These are phyloP conservation scores for Paraphaeosphaeria sporulosa DNA, from an alignment of 2,329 filamentous ascomycete genomes.

Conservation along the genomic window DNA sequence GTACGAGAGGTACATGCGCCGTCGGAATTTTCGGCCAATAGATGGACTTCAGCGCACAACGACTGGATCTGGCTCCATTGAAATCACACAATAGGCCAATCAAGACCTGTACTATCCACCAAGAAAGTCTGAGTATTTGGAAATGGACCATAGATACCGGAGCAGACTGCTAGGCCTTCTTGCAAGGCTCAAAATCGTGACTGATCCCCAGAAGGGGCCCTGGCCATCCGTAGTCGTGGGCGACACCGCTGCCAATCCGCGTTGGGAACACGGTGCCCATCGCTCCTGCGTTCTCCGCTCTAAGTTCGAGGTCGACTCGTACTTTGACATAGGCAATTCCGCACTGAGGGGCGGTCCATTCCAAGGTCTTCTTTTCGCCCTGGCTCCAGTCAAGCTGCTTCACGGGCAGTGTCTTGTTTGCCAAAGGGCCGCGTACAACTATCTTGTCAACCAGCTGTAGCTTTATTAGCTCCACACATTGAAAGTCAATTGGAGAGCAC, in stretches of 20 bases:
- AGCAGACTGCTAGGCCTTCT: background rate
- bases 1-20: too few species aligned
- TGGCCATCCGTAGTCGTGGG: background rate
- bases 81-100: too few species aligned
- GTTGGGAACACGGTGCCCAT: conserved; percentile 1
- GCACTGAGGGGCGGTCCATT: conserved; percentile 4
- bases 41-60: too few species aligned
- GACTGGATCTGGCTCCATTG: too few species aligned
- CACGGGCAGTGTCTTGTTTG: background rate
- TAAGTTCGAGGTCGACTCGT: background rate
- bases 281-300: background rate
- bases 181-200: conserved; percentile 7
- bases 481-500: background rate
- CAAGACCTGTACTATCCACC: too few species aligned
- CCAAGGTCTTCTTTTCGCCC: background rate
- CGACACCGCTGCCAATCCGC: background rate
- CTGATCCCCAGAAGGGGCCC: background rate
- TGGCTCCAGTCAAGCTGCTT: conserved; percentile 7
- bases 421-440: background rate
- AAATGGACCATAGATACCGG: background rate
- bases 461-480: background rate
- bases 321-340: background rate
- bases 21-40: too few species aligned
- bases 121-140: too few species aligned
- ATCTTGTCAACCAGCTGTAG: background rate